Evolutionary conservation across 2,329 filamentous ascomycete genomes (phyloP).

Genomic region (Aspergillus ruber): DNA sequence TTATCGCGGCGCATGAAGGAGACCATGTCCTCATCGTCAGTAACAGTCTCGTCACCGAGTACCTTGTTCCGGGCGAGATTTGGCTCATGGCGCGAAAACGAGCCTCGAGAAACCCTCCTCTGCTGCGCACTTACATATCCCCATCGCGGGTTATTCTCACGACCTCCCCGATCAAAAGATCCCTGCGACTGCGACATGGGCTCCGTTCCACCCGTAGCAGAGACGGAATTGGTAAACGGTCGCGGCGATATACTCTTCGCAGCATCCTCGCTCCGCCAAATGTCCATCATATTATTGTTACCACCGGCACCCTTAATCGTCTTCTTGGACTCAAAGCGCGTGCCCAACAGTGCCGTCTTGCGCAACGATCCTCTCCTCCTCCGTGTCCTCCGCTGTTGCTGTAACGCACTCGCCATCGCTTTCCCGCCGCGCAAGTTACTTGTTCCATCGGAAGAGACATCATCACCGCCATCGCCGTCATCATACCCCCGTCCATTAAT

Average conservation of each 20-base stretch:
- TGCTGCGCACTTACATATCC: slow-evolving; percentile 5
- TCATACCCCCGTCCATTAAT: slow-evolving; percentile 5
- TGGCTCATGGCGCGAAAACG: slow-evolving; percentile 23
- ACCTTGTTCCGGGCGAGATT: slow-evolving; percentile 49
- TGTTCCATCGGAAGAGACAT: neutral
- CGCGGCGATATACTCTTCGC: neutral
- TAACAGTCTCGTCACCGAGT: slow-evolving; percentile 63
- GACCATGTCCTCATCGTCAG: slow-evolving; percentile 74
- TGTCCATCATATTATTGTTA: neutral
- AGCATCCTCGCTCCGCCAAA: neutral
- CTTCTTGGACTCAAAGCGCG: slow-evolving; percentile 29
- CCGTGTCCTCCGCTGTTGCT: slow-evolving; percentile 51
- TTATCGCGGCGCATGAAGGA: slow-evolving; percentile 52
- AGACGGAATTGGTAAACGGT: neutral
- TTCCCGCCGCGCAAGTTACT: slow-evolving; percentile 36
- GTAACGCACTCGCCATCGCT: slow-evolving; percentile 45
- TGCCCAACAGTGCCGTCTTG: slow-evolving; percentile 77
- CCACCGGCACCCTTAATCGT: slow-evolving; percentile 11
- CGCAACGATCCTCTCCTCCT: slow-evolving; percentile 77
- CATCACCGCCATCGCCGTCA: slow-evolving; percentile 18
- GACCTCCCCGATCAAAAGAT: slow-evolving; percentile 8
- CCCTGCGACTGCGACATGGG: slow-evolving; percentile 3
- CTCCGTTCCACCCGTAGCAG: no score
- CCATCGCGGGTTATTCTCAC: neutral
- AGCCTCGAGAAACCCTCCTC: slow-evolving; percentile 14